phyloP scores from a whole-genome alignment of 768 basidiomycete genomes.

The Stropharia rugosoannulata region DNA sequence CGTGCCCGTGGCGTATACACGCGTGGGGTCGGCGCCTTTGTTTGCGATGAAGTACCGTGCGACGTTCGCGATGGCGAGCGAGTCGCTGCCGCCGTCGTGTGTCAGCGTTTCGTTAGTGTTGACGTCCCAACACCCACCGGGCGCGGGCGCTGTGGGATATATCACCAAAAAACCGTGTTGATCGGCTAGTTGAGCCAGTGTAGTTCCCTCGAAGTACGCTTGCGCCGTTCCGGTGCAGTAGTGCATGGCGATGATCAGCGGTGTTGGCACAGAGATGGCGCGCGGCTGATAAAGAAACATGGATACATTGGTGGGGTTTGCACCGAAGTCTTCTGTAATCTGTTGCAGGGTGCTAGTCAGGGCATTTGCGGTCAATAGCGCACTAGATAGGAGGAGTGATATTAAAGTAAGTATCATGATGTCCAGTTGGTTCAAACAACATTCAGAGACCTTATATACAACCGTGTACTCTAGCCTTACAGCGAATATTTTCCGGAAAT shows the following conservation, averaged over 20 bases:
- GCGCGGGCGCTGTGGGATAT: conserved; percentile 40
- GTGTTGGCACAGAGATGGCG: conserved; percentile 31
- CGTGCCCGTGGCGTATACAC: conserved; percentile 53
- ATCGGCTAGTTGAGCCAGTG: conserved; percentile 50
- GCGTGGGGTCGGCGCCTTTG: conserved; percentile 42
- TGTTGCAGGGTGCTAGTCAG: conserved; percentile 30
- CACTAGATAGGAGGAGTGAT: conserved; percentile 4
- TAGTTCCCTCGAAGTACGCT: conserved; percentile 47
- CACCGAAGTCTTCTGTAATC: conserved; percentile 41
- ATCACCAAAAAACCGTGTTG: conserved; percentile 51
- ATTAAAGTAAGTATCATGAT: conserved; percentile 12
- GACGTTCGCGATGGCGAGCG: conserved; percentile 45
- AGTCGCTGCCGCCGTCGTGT: conserved; percentile 56
- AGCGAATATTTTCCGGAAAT: too few relatives aligned
- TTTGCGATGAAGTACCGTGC: conserved; percentile 46
- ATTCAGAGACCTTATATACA: too few relatives aligned
- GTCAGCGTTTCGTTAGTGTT: conserved; percentile 44
- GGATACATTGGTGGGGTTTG: conserved; percentile 51
- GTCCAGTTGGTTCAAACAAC: too few relatives aligned
- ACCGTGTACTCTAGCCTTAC: too few relatives aligned
- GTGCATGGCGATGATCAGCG: conserved; percentile 53
- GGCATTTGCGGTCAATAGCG: conserved; percentile 5
- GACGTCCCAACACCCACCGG: conserved; percentile 55
- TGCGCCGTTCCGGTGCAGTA: conserved; percentile 51
- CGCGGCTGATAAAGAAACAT: conserved; percentile 46